A percentile compares a stretch with the other conserved stretches of the same genome.
Conservation (phyloP, 2,329 filamentous ascomycete genomes). For the Sarocladium brachiariae region DNA sequence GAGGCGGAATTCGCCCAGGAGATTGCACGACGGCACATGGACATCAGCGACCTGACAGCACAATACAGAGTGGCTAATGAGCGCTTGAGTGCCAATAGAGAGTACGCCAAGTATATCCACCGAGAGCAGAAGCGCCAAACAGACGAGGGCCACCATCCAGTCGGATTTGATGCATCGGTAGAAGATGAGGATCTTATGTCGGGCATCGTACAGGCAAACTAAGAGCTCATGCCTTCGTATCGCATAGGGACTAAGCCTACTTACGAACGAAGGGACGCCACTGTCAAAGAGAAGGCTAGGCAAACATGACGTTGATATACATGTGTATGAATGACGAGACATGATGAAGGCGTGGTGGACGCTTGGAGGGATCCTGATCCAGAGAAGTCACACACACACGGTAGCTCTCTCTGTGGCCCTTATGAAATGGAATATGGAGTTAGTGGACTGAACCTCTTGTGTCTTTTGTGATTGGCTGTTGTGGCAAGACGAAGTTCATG, state of each 20-base stretch:
- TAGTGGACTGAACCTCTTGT: no score
- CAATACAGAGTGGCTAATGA: conserved; percentile 47
- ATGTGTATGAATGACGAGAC: conserved; percentile 8
- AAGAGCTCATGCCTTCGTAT: no score
- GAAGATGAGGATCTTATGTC: conserved; percentile 59
- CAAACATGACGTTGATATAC: neutral
- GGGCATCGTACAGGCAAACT: conserved; percentile 24
- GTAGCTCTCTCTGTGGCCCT: no score
- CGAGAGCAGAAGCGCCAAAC: conserved; percentile 42
- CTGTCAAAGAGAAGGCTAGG: neutral
- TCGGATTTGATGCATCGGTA: conserved; percentile 39
- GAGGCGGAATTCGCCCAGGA: conserved; percentile 45
- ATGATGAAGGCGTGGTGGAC: neutral
- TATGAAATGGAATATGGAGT: no score
- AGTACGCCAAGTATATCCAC: conserved; percentile 44
- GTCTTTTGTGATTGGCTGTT: no score
- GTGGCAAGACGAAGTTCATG: no score
- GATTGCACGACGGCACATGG: conserved; percentile 33
- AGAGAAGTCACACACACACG: no score
- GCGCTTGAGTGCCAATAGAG: conserved; percentile 46
- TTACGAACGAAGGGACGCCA: no score
- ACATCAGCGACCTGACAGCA: conserved; percentile 37
- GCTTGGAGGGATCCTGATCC: neutral
- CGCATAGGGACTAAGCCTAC: no score
- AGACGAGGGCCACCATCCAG: conserved; percentile 27